Base-by-base conservation (phyloP, 2,329 filamentous ascomycete species). In the Rachicladosporium sp. region DNA sequence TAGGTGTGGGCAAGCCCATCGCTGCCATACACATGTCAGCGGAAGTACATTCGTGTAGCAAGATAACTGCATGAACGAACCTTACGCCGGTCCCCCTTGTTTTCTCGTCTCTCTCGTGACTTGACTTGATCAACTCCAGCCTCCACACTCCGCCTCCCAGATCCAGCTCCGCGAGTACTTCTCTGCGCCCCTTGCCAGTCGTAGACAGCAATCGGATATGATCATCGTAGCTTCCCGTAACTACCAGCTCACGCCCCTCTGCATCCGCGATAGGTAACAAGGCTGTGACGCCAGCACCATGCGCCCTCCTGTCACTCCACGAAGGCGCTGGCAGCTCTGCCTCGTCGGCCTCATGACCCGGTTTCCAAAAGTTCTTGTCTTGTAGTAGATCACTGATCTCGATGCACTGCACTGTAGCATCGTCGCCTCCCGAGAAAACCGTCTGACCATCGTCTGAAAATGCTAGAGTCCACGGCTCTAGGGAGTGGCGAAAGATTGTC, bases 191-290 rank as follows among this genome's bases (percentile, higher is more conserved):
- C 8, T 52, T 35, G 2, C 42, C 21, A 3, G 59, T 53, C 56
- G 47, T 62, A 1, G 69, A 58, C 36, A 82, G 71, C 2, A 94
- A 67, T 9, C 89, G 75, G 11, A 96, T 66, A 44, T 71, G 68
- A 51, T 96, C 88, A 52, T 96, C 91, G 54, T 96, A 98, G 55
- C 85, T 93, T 3, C 91, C 91, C 0, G 88, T 95, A 2, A 94
- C 53, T 2, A 93, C 60, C 4, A 91, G 54, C 30, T 32, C 4
- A 19, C 15, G 15, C 3, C 5, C 15, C 3, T 19, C 3, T 3
- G 69, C 66, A 1, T 68, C 67, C 3, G 65, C 64, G 2, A 93
- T 63, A 0, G 87, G 84, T 2, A 95, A 61, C 39, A 96, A 91
- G 2, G 85, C 77, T 0, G 88, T 94, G 1, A 96, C 82, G 8